Percentiles rank a stretch among this genome's conserved stretches.
phyloP scores from a whole-genome alignment of 2,329 filamentous ascomycete species.

The Corinectria fuckeliana region DNA sequence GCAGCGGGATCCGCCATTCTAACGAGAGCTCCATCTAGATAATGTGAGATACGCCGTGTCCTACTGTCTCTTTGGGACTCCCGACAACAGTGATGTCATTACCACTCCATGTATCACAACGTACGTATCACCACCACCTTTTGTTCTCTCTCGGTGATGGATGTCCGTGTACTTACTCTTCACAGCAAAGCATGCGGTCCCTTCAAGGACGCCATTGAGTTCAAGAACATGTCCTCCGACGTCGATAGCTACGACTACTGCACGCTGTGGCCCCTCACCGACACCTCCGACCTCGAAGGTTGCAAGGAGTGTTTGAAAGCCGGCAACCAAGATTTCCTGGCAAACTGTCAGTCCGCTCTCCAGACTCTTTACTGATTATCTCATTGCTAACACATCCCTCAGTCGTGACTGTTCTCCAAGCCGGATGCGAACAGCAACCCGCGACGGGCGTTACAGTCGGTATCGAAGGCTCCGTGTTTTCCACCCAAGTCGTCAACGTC shows the following conservation, averaged over 20 bases:
- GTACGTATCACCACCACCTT: constrained; percentile 41
- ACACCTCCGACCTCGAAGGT: constrained; percentile 44
- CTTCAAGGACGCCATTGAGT: constrained; percentile 54
- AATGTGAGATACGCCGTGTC: constrained; percentile 64
- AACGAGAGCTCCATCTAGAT: constrained; percentile 47
- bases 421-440: constrained; percentile 62
- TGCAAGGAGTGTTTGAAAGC: constrained; percentile 57
- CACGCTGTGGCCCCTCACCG: constrained; percentile 50
- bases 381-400: constrained; percentile 27
- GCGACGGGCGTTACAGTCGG: constrained; percentile 54
- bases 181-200: constrained; percentile 59
- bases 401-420: constrained; percentile 60
- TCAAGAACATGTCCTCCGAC: constrained; percentile 55
- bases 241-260: constrained; percentile 62
- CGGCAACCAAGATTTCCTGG: constrained; percentile 49
- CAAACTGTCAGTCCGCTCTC: constrained; percentile 56
- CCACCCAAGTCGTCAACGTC: constrained; percentile 53
- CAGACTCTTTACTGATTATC: not conserved
- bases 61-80: constrained; percentile 61
- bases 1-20: constrained; percentile 13
- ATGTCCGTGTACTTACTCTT: constrained; percentile 6
- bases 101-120: constrained; percentile 59
- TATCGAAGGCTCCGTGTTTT: constrained; percentile 60
- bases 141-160: constrained; percentile 35
- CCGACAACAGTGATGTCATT: constrained; percentile 51